A percentile compares a stretch with the other conserved stretches of the same genome.
Evolutionary conservation across 2,329 filamentous ascomycete species (phyloP).

Genomic region (Phaeosphaeria sp.): DNA sequence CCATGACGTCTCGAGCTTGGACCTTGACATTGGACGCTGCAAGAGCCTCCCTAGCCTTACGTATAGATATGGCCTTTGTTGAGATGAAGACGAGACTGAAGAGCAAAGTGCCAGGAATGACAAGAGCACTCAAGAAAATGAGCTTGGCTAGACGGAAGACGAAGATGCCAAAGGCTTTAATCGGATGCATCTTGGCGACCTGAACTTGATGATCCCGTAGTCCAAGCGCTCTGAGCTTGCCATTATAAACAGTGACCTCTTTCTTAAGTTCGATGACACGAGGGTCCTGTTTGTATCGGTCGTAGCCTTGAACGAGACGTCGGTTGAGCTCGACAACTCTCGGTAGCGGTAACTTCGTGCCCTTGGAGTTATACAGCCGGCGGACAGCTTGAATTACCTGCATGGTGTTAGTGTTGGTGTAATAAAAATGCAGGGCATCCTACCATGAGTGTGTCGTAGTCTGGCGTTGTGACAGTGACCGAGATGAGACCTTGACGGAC

Average conservation of each 20-base stretch:
- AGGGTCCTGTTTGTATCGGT: slow-evolving; percentile 88
- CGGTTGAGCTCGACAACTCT: slow-evolving; percentile 94
- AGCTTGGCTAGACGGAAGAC: slow-evolving; percentile 84
- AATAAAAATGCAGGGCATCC: not conserved
- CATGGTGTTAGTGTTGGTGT: slow-evolving; percentile 34
- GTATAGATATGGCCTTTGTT: slow-evolving; percentile 46
- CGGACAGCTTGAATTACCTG: slow-evolving; percentile 89
- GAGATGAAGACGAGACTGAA: slow-evolving; percentile 65
- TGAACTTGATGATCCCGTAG: slow-evolving; percentile 94
- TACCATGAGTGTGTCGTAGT: slow-evolving; percentile 94
- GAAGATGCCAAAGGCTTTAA: slow-evolving; percentile 76
- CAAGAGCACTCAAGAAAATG: slow-evolving; percentile 75
- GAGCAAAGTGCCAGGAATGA: slow-evolving; percentile 83
- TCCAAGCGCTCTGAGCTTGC: slow-evolving; percentile 81
- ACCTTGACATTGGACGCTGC: slow-evolving; percentile 51
- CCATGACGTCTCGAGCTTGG: slow-evolving; percentile 49
- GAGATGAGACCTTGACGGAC: slow-evolving; percentile 84
- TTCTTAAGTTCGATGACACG: slow-evolving; percentile 78
- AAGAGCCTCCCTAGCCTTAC: slow-evolving; percentile 47
- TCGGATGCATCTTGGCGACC: slow-evolving; percentile 82
- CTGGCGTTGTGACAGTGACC: slow-evolving; percentile 89
- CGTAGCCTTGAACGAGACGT: slow-evolving; percentile 88
- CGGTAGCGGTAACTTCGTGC: slow-evolving; percentile 89
- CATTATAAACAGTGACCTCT: slow-evolving; percentile 84
- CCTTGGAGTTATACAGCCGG: slow-evolving; percentile 90